Percentiles rank a stretch among this genome's conserved stretches.
Evolutionary conservation across 1,284 basidiomycete species (phyloP).

Genomic region (Cryptococcus depauperatus): DNA sequence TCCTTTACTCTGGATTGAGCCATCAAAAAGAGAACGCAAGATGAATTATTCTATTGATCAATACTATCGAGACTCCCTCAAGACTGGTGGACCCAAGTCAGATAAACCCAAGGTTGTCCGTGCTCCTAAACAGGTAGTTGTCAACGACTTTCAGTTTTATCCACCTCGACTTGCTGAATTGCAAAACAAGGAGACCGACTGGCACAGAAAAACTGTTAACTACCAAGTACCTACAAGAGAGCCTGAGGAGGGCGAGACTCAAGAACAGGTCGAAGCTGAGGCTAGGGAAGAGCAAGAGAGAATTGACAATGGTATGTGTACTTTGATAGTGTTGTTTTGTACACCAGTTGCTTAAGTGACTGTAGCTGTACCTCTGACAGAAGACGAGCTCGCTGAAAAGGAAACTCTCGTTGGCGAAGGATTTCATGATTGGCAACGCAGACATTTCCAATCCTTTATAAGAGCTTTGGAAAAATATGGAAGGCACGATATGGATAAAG

Average conservation of each 20-base stretch:
- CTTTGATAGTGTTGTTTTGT: no score
- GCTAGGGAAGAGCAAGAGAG: conserved; percentile 71
- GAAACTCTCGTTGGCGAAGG: conserved; percentile 69
- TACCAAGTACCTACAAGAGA: conserved; percentile 68
- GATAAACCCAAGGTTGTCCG: conserved; percentile 80
- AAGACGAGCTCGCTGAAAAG: conserved; percentile 73
- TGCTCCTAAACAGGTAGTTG: conserved; percentile 79
- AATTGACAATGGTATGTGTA: conserved; percentile 63
- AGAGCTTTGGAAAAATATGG: conserved; percentile 78
- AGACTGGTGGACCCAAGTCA: conserved; percentile 57
- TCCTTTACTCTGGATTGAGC: conserved; percentile 65
- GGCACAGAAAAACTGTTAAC: conserved; percentile 61
- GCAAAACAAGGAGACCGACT: conserved; percentile 80
- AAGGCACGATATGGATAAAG: conserved; percentile 66
- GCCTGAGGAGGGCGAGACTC: conserved; percentile 59
- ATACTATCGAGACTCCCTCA: conserved; percentile 89
- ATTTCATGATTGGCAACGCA: conserved; percentile 81
- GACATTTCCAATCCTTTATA: conserved; percentile 90
- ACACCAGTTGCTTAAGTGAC: conserved; percentile 5
- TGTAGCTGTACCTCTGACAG: conserved; percentile 73
- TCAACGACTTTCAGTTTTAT: conserved; percentile 97
- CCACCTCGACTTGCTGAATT: conserved; percentile 70
- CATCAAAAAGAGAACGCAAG: conserved; percentile 93
- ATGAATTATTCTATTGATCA: conserved; percentile 94
- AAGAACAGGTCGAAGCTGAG: conserved; percentile 78